A percentile compares a stretch with the other conserved stretches of the same genome.
Evolutionary conservation across 2,329 filamentous ascomycete species (phyloP).

Genomic region (Graphilbum fragrans): DNA sequence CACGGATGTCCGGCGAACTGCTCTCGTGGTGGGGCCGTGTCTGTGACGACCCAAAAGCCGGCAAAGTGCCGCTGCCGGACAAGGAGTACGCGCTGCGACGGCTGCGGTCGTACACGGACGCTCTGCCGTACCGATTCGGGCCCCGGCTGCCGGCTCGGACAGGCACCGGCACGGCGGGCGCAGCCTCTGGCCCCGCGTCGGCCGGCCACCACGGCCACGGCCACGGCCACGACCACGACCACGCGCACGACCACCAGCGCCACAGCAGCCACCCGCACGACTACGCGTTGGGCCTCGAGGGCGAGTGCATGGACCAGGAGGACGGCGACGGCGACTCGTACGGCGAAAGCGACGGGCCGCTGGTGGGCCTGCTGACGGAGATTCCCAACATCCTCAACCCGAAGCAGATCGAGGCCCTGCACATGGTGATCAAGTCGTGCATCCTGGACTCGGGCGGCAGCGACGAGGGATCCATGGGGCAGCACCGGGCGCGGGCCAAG

Average conservation of each 20-base stretch:
- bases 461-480: too few species aligned
- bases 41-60: constrained; percentile 46
- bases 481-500: constrained; percentile 79
- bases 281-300: too few species aligned
- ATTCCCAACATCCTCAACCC: constrained; percentile 90
- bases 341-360: constrained; percentile 64
- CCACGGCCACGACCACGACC: constrained; percentile 11
- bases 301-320: constrained; percentile 19
- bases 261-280: constrained; percentile 25
- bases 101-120: constrained; percentile 47
- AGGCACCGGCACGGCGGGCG: constrained; percentile 20
- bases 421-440: constrained; percentile 95
- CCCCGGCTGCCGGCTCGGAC: too few species aligned
- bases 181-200: too few species aligned
- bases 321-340: constrained; percentile 46
- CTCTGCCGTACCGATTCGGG: too few species aligned
- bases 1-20: constrained; percentile 50
- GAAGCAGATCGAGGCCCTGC: constrained; percentile 87
- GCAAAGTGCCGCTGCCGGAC: constrained; percentile 46
- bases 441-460: constrained; percentile 65
- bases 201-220: constrained; percentile 18
- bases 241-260: constrained; percentile 7
- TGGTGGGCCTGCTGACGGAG: constrained; percentile 79
- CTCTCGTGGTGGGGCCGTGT: constrained; percentile 53
- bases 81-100: constrained; percentile 46